These are phyloP conservation scores for Eucalyptus paniculata DNA, from an alignment of 345 rosid species.

Conservation along the genomic window DNA sequence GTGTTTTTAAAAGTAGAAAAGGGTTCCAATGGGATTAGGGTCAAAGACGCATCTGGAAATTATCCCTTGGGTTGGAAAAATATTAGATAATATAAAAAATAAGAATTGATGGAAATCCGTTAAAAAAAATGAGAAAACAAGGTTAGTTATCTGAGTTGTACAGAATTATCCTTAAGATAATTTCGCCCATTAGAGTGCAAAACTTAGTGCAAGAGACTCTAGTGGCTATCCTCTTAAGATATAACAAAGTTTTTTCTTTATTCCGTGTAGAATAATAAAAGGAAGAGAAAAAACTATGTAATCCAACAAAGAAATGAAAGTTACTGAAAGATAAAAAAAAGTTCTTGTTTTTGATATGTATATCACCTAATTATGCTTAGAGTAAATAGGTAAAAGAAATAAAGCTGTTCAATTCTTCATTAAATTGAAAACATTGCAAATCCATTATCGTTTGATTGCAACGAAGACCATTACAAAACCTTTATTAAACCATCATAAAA, in stretches of 20 bases:
- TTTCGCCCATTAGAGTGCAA: neutral
- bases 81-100: too few relatives aligned
- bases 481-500: neutral
- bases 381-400: neutral
- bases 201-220: neutral
- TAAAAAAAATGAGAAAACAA: too few relatives aligned
- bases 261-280: neutral
- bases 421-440: neutral
- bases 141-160: neutral
- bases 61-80: neutral
- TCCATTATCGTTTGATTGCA: fast-evolving
- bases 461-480: neutral
- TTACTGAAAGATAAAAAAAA: neutral
- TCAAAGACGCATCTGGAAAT: neutral
- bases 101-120: too few relatives aligned
- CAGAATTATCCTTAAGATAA: too few relatives aligned
- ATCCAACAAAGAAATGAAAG: neutral
- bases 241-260: neutral
- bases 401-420: neutral
- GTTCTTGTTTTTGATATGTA: too few relatives aligned
- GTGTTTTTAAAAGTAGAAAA: neutral
- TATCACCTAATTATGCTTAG: neutral
- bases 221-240: neutral
- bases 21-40: neutral
- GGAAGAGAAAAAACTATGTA: neutral